Percentiles rank a stretch among this genome's conserved stretches.
phyloP scores from a whole-genome alignment of 352 stramenopile genomes.

The Globisporangium nunn region DNA sequence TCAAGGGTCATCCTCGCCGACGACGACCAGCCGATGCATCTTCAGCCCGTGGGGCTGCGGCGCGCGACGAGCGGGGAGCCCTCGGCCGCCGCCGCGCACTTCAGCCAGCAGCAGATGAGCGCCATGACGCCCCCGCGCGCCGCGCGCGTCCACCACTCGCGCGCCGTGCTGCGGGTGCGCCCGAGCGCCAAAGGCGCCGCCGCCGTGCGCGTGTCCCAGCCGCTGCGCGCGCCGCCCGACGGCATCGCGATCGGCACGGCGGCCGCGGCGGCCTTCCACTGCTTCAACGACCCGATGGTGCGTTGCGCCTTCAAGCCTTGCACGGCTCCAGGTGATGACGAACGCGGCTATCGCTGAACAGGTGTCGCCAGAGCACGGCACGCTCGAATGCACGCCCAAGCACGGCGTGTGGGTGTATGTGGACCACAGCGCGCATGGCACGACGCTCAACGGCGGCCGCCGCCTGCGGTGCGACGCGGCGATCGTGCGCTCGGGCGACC shows the following conservation, averaged over 20 bases:
- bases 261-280: conserved; percentile 15
- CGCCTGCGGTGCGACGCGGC: conserved; percentile 41
- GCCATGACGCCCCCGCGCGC: neutral
- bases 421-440: conserved; percentile 57
- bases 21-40: neutral
- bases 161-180: conserved; percentile 10
- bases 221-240: neutral
- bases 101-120: neutral
- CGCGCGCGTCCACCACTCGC: no score
- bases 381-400: conserved; percentile 37
- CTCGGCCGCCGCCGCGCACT: neutral
- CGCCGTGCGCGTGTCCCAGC: conserved; percentile 3
- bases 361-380: conserved; percentile 29
- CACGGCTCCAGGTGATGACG: neutral
- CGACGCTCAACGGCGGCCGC: conserved; percentile 27
- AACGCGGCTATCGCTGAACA: neutral
- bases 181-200: conserved; percentile 4
- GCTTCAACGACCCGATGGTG: conserved; percentile 14
- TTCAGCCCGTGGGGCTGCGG: neutral
- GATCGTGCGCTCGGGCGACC: conserved; percentile 52
- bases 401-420: conserved; percentile 69
- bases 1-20: neutral
- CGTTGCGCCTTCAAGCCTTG: neutral
- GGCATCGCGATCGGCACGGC: conserved; percentile 24
- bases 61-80: neutral